These are phyloP conservation scores for Amanita subjunquillea DNA, from an alignment of 768 basidiomycete species.

Conservation along the genomic window DNA sequence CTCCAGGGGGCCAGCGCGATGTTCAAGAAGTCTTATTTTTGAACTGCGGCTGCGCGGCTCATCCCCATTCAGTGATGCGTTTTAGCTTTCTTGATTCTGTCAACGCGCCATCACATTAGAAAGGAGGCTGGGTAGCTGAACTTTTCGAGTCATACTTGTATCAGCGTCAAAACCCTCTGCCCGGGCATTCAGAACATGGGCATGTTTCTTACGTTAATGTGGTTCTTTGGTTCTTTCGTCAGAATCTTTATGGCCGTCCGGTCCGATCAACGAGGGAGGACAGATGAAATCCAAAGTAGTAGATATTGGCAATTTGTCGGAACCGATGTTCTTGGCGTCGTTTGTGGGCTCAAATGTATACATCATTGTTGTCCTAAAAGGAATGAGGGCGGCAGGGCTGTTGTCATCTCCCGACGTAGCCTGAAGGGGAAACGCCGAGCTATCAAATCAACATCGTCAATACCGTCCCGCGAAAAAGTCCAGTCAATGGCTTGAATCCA, in stretches of 20 bases:
- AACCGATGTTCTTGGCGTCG: neutral
- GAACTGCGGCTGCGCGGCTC: neutral
- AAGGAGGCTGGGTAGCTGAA: neutral
- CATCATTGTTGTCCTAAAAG: too few species aligned
- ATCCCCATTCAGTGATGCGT: neutral
- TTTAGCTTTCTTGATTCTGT: slow-evolving; percentile 7
- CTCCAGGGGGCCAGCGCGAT: neutral
- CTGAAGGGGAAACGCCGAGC: too few species aligned
- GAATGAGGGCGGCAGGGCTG: neutral
- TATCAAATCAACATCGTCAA: too few species aligned
- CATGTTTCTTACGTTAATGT: neutral
- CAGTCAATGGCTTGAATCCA: too few species aligned
- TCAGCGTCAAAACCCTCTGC: neutral
- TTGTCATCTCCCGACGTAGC: too few species aligned
- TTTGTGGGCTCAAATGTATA: neutral
- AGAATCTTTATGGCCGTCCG: neutral
- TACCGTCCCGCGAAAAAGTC: too few species aligned
- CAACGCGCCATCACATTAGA: neutral
- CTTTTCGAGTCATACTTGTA: too few species aligned
- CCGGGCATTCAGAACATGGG: neutral
- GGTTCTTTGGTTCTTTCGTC: neutral
- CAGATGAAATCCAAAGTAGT: neutral
- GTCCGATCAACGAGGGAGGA: neutral
- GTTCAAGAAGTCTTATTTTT: neutral
- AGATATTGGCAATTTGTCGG: neutral